phyloP scores from a whole-genome alignment of 768 basidiomycete genomes.

The Pseudohyphozyma bogoriensis region DNA sequence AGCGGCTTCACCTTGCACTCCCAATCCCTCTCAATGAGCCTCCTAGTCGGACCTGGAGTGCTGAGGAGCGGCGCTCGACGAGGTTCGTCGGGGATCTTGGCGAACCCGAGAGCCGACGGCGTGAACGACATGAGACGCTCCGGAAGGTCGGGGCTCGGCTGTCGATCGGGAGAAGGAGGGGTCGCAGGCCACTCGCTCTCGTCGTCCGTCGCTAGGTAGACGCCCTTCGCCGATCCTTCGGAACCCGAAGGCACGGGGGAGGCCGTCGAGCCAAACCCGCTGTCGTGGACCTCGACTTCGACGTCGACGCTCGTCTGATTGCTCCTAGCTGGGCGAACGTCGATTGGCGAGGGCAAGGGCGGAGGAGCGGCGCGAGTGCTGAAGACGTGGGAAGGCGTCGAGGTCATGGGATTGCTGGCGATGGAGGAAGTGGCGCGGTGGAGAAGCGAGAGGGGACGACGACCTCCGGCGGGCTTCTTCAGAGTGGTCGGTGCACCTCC shows the following conservation, averaged over 20 bases:
- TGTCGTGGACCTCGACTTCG: neutral
- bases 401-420: neutral
- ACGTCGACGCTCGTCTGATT: neutral
- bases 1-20: neutral
- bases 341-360: neutral
- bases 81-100: neutral
- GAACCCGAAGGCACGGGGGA: neutral
- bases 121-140: neutral
- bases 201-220: neutral
- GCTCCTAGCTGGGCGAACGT: too few relatives aligned
- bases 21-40: neutral
- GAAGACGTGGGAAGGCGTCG: neutral
- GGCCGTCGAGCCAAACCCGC: neutral
- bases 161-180: neutral
- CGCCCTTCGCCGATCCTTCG: neutral
- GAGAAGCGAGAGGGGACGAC: slow-evolving; percentile 2
- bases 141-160: neutral
- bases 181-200: neutral
- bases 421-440: neutral
- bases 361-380: neutral
- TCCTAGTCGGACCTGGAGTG: neutral
- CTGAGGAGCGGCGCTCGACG: neutral
- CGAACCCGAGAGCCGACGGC: neutral
- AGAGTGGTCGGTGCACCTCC: too few relatives aligned
- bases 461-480: neutral